Conservation (phyloP, 768 basidiomycete genomes). For the Boletus huronensis region DNA sequence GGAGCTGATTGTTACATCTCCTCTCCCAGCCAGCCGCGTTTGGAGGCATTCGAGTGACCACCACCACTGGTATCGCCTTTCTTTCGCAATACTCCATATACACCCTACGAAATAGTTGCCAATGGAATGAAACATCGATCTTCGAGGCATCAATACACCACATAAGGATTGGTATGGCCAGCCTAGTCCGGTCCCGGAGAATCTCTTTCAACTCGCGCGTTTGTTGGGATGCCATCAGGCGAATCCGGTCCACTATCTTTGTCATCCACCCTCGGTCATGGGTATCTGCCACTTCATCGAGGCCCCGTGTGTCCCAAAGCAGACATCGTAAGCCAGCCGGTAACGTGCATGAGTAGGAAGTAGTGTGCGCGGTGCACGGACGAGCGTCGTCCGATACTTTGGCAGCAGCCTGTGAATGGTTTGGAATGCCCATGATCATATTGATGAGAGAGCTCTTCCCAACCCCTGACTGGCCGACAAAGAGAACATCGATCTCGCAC, state of each 20-base stretch:
- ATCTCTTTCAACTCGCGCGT: conserved; percentile 17
- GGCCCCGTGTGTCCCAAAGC: conserved; percentile 30
- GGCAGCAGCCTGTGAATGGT: conserved; percentile 5
- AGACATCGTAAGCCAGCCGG: conserved; percentile 7
- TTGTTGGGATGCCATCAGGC: conserved; percentile 9
- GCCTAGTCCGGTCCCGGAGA: conserved; percentile 7
- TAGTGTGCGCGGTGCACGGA: conserved; percentile 17
- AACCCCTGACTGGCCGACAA: conserved; percentile 25
- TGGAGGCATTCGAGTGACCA: conserved; percentile 14
- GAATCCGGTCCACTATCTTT: conserved; percentile 12
- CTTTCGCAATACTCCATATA: conserved; percentile 23
- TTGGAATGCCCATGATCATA: conserved; percentile 17
- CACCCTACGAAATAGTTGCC: conserved; percentile 22
- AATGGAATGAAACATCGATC: conserved; percentile 10
- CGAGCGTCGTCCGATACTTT: conserved; percentile 14
- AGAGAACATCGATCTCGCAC: conserved; percentile 17
- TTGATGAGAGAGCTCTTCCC: conserved; percentile 27
- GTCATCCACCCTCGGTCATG: conserved; percentile 2
- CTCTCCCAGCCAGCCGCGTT: conserved; percentile 5
- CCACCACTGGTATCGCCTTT: conserved; percentile 20
- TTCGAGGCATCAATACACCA: conserved; percentile 27
- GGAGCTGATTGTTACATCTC: conserved; percentile 13
- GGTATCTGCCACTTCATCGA: conserved; percentile 19
- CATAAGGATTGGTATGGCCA: conserved; percentile 15
- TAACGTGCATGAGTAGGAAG: conserved; percentile 4